Base-by-base conservation (phyloP, 2,329 filamentous ascomycete species). In the Exophiala oligosperma region DNA sequence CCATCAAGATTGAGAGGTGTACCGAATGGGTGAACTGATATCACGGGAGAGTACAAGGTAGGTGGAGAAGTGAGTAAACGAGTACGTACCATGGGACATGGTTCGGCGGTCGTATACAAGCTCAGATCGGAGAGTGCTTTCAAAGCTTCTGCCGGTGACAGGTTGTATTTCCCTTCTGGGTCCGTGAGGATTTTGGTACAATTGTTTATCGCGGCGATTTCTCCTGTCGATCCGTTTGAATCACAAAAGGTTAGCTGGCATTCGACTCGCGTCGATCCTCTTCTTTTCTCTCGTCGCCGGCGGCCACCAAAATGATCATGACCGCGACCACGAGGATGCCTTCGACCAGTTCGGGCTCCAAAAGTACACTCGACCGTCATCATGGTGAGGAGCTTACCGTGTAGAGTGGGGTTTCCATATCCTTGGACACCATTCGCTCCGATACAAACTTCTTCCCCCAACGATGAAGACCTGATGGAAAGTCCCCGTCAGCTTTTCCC, bases 101-200 rank as follows among this genome's bases (percentile, higher is more conserved):
- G 79, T 68, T 84, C 82, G 1, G 77, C 82, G 66, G 81, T 84
- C 28, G 82, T 84, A 68, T 84, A 84, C 2, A 84, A 68, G 6
- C 76, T 77, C 23, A 84, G 68, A 21, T 74, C 65, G 2, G 69
- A 60, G 62, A 81, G 82, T 0, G 81, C 81, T 2, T 64, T 67
- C n/a, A 75, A 65, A 0, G 79, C 75, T 54, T 78, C 73, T 7
- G 66, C 49, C 0, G 75, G 66, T 0, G 71, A 73, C 41, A 83
- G 66, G 2, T 71, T 73, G 67, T 79, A 82, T 2, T 67, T 41
- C 2, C 56, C 56, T 7, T 21, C 56, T 0, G 78, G 74, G 61
- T 79, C 75, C 0, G 77, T 79, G 11, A 84, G 71, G 49, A 83
- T 72, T 1, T 62, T 51, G 1, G 77, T 78, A 72, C 82, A 84